A percentile compares a stretch with the other conserved stretches of the same genome.
These are phyloP conservation scores for Candida glucosophila DNA, from an alignment of 1,139 yeast genomes.

Conservation along the genomic window DNA sequence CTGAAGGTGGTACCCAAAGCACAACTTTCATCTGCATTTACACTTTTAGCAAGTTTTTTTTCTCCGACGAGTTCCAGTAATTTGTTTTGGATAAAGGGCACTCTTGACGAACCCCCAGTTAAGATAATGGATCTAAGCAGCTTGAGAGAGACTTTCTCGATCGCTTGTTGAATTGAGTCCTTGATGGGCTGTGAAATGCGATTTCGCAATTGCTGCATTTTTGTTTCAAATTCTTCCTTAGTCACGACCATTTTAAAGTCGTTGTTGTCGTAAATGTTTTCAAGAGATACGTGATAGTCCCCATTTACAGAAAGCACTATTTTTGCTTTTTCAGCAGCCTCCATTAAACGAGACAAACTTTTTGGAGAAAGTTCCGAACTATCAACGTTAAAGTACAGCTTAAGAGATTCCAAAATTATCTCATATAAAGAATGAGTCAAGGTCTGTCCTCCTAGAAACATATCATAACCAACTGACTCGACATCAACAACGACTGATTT, in stretches of 20 bases:
- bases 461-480: conserved; percentile 65
- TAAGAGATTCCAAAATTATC: conserved; percentile 50
- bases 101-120: conserved; percentile 89
- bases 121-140: conserved; percentile 63
- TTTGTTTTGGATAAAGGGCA: conserved; percentile 72
- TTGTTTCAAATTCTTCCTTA: conserved; percentile 71
- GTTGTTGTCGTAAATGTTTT: conserved; percentile 57
- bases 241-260: conserved; percentile 64
- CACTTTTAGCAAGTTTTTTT: conserved; percentile 68
- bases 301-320: conserved; percentile 76
- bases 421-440: conserved; percentile 61
- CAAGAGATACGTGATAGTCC: conserved; percentile 68
- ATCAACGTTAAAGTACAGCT: conserved; percentile 31
- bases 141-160: conserved; percentile 17
- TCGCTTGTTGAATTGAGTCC: conserved; percentile 34
- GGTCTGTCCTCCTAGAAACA: conserved; percentile 62
- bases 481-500: conserved; percentile 43
- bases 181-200: conserved; percentile 49
- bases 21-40: conserved; percentile 93
- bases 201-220: conserved; percentile 32
- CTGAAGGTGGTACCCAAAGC: conserved; percentile 85
- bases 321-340: conserved; percentile 84
- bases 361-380: conserved; percentile 37
- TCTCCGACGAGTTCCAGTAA: conserved; percentile 48
- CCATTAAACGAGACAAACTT: conserved; percentile 60